Conservation (phyloP, 2,329 filamentous ascomycete species). For the Cryphonectria japonica region DNA sequence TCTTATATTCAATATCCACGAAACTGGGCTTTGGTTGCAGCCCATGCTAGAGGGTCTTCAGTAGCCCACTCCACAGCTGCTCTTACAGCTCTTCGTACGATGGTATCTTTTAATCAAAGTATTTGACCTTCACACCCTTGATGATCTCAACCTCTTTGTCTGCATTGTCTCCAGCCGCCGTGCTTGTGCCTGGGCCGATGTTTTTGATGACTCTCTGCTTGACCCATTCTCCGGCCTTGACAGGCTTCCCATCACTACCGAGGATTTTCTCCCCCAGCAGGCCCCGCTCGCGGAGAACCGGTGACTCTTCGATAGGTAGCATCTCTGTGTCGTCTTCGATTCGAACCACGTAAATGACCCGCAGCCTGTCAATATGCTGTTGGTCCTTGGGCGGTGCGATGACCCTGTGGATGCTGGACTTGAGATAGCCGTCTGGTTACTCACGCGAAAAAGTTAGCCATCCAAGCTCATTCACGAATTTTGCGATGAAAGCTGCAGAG, state of each 20-base stretch:
- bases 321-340: constrained; percentile 39
- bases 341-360: constrained; percentile 52
- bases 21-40: no score
- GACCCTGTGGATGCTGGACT: constrained; percentile 41
- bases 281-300: constrained; percentile 40
- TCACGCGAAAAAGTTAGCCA: no score
- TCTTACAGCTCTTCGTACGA: not conserved
- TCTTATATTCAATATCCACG: no score
- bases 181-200: constrained; percentile 25
- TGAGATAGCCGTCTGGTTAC: constrained; percentile 39
- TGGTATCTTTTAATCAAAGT: constrained; percentile 18
- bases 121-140: constrained; percentile 29
- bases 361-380: constrained; percentile 45
- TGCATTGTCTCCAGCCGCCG: constrained; percentile 28
- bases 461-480: not conserved
- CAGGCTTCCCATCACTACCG: constrained; percentile 31
- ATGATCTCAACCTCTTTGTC: constrained; percentile 28
- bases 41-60: not conserved
- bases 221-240: constrained; percentile 40
- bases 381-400: constrained; percentile 41
- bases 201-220: constrained; percentile 34
- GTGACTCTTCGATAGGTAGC: constrained; percentile 36
- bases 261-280: constrained; percentile 30
- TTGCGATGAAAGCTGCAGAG: not conserved
- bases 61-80: not conserved